A percentile compares a stretch with the other conserved stretches of the same genome.
These are phyloP conservation scores for Chloranthus sessilifolius DNA, from an alignment of 164 flowering plant genomes.

Conservation along the genomic window DNA sequence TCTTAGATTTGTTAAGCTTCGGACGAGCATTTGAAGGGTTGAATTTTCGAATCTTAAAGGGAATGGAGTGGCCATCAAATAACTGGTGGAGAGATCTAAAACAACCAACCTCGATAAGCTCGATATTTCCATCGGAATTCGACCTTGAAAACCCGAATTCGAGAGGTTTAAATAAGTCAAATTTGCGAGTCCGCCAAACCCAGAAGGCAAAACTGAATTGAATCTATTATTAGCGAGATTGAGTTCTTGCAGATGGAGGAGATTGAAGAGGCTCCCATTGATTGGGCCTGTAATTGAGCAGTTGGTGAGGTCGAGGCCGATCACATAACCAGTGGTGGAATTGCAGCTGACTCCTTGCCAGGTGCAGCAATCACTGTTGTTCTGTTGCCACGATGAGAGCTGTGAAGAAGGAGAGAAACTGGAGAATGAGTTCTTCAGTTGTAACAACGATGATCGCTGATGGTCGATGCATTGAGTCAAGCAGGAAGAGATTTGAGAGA, in stretches of 20 bases:
- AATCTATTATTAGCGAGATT: neutral
- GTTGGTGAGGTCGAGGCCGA: neutral
- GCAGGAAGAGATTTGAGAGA: no score
- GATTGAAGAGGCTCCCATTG: neutral
- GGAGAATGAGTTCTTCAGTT: neutral
- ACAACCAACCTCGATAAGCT: constrained; percentile 12
- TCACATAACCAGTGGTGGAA: neutral
- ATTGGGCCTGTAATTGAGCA: neutral
- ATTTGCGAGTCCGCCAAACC: neutral
- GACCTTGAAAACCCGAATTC: neutral
- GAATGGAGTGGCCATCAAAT: no score
- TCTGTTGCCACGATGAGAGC: neutral
- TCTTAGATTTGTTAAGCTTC: constrained; percentile 18
- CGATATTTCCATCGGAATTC: neutral
- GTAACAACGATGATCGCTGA: neutral
- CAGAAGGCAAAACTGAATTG: neutral
- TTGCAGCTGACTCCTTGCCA: constrained; percentile 5
- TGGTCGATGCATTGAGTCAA: neutral
- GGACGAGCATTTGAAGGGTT: constrained; percentile 15
- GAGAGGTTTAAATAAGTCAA: constrained; percentile 3
- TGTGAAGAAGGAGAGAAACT: neutral
- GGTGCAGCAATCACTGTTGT: neutral
- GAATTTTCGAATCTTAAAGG: constrained; percentile 20
- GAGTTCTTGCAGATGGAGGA: neutral
- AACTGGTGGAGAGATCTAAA: constrained; percentile 23